Evolutionary conservation across 331 rosid genomes (phyloP).

Genomic region (Quercus lobata): DNA sequence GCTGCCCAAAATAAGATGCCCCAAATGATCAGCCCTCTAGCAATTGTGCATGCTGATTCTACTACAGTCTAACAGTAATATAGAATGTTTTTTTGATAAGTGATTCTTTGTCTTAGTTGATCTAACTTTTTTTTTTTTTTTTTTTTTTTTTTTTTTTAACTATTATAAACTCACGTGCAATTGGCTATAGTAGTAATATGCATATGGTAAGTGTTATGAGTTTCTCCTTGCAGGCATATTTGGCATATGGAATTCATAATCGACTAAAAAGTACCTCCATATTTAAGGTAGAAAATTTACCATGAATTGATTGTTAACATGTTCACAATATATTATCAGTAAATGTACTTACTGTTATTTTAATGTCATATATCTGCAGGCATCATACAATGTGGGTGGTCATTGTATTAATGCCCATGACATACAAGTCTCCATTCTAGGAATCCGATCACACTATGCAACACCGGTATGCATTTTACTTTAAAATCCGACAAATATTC

Average conservation of each 20-base stretch:
- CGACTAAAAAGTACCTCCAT: slow-evolving; percentile 21
- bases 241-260: slow-evolving; percentile 32
- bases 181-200: not conserved
- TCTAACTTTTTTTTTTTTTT: not conserved
- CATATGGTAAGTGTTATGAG: not conserved
- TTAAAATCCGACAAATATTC: not conserved
- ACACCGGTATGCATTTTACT: slow-evolving; percentile 24
- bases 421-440: slow-evolving; percentile 38
- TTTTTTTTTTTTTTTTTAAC: not conserved
- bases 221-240: slow-evolving; percentile 25
- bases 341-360: not conserved
- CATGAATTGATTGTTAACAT: not conserved
- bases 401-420: slow-evolving; percentile 29
- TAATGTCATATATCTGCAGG: slow-evolving; percentile 23
- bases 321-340: not conserved
- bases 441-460: slow-evolving; percentile 31
- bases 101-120: not conserved
- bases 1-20: no score
- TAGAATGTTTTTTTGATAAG: no score
- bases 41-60: not conserved
- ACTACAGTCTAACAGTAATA: not conserved
- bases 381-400: slow-evolving; percentile 37
- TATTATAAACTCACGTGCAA: not conserved
- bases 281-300: slow-evolving; percentile 20
- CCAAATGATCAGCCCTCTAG: not conserved